Conservation (phyloP, 2,329 filamentous ascomycete species). For the Fusarium burgessii region DNA sequence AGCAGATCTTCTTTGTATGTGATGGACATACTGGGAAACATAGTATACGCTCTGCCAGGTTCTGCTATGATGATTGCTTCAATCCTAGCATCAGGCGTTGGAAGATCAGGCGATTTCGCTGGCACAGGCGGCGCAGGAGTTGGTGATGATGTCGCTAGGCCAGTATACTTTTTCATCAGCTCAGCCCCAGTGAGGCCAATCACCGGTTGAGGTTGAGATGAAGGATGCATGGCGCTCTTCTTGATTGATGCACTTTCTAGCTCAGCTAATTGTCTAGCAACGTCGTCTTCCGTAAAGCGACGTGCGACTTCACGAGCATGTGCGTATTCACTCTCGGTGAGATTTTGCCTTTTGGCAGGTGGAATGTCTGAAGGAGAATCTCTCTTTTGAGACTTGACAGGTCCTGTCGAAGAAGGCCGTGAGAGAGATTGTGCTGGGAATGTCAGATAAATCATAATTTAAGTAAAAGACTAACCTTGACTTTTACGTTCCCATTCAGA, state of each 20-base stretch:
- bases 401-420: constrained; percentile 9
- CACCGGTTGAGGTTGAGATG: constrained; percentile 1
- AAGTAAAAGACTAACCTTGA: constrained; percentile 6
- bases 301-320: background rate
- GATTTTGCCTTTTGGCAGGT: constrained; percentile 14
- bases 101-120: background rate
- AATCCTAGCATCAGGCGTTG: constrained; percentile 8
- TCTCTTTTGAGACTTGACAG: constrained; percentile 25
- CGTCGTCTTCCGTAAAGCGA: constrained; percentile 41
- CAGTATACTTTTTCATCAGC: constrained; percentile 27
- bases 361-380: constrained; percentile 9
- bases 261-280: constrained; percentile 19
- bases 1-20: background rate
- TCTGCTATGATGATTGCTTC: constrained; percentile 35
- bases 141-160: constrained; percentile 13
- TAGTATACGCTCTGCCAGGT: constrained; percentile 24
- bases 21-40: constrained; percentile 28
- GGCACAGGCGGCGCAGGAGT: background rate
- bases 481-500: constrained; percentile 46
- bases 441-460: constrained; percentile 1
- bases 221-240: constrained; percentile 14
- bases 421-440: constrained; percentile 13
- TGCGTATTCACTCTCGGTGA: constrained; percentile 10
- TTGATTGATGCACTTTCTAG: constrained; percentile 8
- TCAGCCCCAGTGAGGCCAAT: constrained; percentile 27